Percentiles rank a stretch among this genome's conserved stretches.
These are phyloP conservation scores for Mycena indigotica DNA, from an alignment of 768 basidiomycete genomes.

Conservation along the genomic window DNA sequence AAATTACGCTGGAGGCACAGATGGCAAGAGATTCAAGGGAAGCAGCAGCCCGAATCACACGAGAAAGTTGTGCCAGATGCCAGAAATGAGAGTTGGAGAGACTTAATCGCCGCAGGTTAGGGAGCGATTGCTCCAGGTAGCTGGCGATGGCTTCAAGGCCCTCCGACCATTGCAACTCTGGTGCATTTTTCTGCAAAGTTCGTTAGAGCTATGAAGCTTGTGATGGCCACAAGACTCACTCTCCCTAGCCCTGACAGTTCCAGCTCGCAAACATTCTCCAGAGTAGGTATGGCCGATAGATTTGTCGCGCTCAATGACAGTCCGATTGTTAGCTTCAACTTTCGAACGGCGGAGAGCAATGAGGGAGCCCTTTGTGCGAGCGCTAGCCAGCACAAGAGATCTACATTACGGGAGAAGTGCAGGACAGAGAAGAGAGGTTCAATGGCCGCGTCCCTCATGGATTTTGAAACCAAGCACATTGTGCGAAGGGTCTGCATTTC, in stretches of 20 bases:
- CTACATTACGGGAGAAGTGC: slow-evolving; percentile 7
- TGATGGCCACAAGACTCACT: too few relatives aligned
- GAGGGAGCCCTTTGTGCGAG: slow-evolving; percentile 8
- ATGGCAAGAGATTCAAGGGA: not conserved
- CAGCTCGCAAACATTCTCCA: not conserved
- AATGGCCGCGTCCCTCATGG: slow-evolving; percentile 7
- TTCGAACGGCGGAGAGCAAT: slow-evolving; percentile 1
- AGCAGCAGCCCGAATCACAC: not conserved
- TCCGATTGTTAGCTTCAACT: slow-evolving; percentile 2
- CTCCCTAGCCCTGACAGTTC: too few relatives aligned
- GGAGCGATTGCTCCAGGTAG: not conserved
- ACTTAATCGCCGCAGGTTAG: not conserved
- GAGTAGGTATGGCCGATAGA: not conserved
- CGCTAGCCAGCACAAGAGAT: slow-evolving; percentile 6
- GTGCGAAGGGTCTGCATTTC: slow-evolving; percentile 9
- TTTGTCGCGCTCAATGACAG: too few relatives aligned
- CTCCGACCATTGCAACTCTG: not conserved
- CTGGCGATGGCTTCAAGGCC: not conserved
- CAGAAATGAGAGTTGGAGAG: not conserved
- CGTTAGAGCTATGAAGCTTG: too few relatives aligned
- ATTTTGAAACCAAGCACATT: slow-evolving; percentile 5
- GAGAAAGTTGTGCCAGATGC: not conserved
- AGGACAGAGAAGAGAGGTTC: slow-evolving; percentile 6
- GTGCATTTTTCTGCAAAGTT: too few relatives aligned
- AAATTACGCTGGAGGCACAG: not conserved